Percentiles rank a stretch among this genome's conserved stretches.
phyloP scores from a whole-genome alignment of 495 filamentous ascomycete species.

The Annulohypoxylon bovei region DNA sequence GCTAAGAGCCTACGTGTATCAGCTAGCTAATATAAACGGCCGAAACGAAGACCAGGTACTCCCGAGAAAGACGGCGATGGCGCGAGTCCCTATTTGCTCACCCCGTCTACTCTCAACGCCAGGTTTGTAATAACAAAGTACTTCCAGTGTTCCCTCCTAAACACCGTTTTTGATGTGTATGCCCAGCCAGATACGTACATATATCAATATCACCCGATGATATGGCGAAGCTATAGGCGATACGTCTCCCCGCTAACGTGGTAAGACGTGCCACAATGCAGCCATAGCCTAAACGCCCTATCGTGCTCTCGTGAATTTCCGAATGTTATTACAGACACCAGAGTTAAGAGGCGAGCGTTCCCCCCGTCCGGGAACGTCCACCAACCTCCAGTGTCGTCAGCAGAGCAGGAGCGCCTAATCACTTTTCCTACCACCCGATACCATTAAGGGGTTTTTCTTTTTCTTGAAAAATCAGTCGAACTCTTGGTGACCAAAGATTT shows the following conservation, averaged over 20 bases:
- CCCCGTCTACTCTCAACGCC: conserved; percentile 40
- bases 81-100: conserved; percentile 22
- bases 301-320: conserved; percentile 46
- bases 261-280: conserved; percentile 44
- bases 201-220: conserved; percentile 38
- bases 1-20: conserved; percentile 37
- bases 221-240: conserved; percentile 27
- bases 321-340: conserved; percentile 50
- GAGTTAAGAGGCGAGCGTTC: conserved; percentile 30
- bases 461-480: conserved; percentile 4
- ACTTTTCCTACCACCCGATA: conserved; percentile 26
- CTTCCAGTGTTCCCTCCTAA: conserved; percentile 23
- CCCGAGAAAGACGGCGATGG: conserved; percentile 24
- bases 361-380: conserved; percentile 7
- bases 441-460: conserved; percentile 22
- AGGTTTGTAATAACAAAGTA: conserved; percentile 17
- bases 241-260: conserved; percentile 26
- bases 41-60: conserved; percentile 32
- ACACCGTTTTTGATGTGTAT: conserved; percentile 53
- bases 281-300: conserved; percentile 47
- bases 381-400: conserved; percentile 28
- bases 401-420: conserved; percentile 30
- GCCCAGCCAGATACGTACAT: conserved; percentile 46
- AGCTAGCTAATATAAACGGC: conserved; percentile 44
- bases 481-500: not conserved